A percentile compares a stretch with the other conserved stretches of the same genome.
phyloP scores from a whole-genome alignment of 192 early-diverging fungal species.

The Rhizoclosmatium globosum region DNA sequence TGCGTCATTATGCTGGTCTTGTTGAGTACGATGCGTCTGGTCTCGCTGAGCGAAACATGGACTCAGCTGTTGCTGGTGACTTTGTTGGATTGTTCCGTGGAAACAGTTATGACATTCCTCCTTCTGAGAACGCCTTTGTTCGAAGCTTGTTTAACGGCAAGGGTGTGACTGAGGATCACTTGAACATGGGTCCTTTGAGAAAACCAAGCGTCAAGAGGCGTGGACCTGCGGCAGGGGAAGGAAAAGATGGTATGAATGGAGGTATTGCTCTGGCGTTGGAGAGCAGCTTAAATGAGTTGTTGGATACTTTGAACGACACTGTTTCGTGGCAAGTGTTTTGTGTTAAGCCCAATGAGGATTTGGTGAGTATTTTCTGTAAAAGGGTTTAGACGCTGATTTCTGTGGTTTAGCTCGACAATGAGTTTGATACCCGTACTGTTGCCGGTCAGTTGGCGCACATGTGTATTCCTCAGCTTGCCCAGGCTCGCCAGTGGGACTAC shows the following conservation, averaged over 20 bases:
- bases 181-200: conserved; percentile 75
- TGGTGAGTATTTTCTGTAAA: conserved; percentile 10
- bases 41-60: conserved; percentile 81
- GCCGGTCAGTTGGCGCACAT: conserved; percentile 73
- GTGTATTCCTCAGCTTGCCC: conserved; percentile 75
- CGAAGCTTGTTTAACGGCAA: conserved; percentile 75
- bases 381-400: background rate
- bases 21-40: conserved; percentile 83
- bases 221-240: conserved; percentile 5
- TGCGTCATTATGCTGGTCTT: conserved; percentile 76
- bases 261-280: conserved; percentile 51
- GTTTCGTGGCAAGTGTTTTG: conserved; percentile 86
- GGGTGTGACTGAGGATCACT: conserved; percentile 76
- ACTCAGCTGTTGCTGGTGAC: conserved; percentile 71
- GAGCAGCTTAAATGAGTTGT: conserved; percentile 62
- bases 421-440: conserved; percentile 71
- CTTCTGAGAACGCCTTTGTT: conserved; percentile 77
- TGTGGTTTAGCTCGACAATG: conserved; percentile 21
- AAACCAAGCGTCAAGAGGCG: conserved; percentile 71
- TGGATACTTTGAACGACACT: conserved; percentile 79
- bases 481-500: conserved; percentile 76
- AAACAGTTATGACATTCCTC: conserved; percentile 51
- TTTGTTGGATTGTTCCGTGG: conserved; percentile 83
- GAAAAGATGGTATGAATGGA: conserved; percentile 20
- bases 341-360: conserved; percentile 73